A percentile compares a stretch with the other conserved stretches of the same genome.
These are phyloP conservation scores for Pseudonitzschia multistriata DNA, from an alignment of 108 stramenopile species.

Conservation along the genomic window DNA sequence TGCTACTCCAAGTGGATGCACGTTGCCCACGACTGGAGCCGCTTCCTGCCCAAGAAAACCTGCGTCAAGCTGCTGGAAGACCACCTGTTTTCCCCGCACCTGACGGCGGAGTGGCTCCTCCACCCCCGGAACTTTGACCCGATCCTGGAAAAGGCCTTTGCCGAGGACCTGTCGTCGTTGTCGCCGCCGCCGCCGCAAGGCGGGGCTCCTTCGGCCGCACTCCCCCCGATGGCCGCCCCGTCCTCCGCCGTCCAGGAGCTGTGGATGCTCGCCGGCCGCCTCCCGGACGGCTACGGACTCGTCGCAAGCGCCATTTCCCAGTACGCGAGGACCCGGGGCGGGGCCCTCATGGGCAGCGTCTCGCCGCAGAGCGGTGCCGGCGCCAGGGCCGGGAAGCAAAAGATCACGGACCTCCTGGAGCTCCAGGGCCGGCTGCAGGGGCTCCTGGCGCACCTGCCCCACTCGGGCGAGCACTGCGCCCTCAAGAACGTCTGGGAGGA, in stretches of 20 bases:
- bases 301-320: slow-evolving; percentile 36
- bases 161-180: slow-evolving; percentile 4
- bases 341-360: slow-evolving; percentile 20
- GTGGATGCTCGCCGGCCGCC: slow-evolving; percentile 45
- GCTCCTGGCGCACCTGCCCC: slow-evolving; percentile 55
- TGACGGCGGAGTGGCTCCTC: slow-evolving; percentile 32
- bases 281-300: slow-evolving; percentile 34
- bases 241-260: slow-evolving; percentile 33
- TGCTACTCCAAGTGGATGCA: slow-evolving; percentile 39
- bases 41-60: slow-evolving; percentile 28
- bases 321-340: slow-evolving; percentile 36
- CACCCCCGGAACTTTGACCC: slow-evolving; percentile 39
- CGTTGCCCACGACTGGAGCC: slow-evolving; percentile 33
- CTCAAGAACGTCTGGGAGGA: slow-evolving; percentile 86
- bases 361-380: neutral
- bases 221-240: neutral
- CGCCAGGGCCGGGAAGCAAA: slow-evolving; percentile 36
- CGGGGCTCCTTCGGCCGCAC: neutral
- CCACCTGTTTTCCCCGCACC: slow-evolving; percentile 36
- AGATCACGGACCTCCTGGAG: slow-evolving; percentile 53
- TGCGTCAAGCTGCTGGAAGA: slow-evolving; percentile 38
- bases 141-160: slow-evolving; percentile 33
- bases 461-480: slow-evolving; percentile 62
- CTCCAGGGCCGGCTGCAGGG: slow-evolving; percentile 60
- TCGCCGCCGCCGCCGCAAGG: neutral